Conservation (phyloP, 2,329 filamentous ascomycete genomes). For the Trichocomaceae sp. region DNA sequence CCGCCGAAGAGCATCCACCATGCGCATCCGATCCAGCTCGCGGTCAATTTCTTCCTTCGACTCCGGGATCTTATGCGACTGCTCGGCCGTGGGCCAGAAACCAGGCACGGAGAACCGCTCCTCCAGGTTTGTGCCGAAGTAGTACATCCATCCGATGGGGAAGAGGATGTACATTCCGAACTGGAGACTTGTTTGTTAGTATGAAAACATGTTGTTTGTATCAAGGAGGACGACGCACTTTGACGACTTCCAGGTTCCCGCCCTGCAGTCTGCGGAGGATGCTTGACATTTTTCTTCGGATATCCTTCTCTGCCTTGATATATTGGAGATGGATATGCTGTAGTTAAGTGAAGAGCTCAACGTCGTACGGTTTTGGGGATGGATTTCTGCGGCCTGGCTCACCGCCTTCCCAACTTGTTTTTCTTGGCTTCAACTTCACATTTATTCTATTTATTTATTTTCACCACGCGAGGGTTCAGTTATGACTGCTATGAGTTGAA, state of each 20-base stretch:
- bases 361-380: neutral
- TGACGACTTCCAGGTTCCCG: conserved; percentile 90
- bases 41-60: conserved; percentile 59
- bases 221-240: conserved; percentile 51
- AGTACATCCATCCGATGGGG: conserved; percentile 98
- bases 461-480: too few relatives aligned
- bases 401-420: neutral
- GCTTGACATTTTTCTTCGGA: conserved; percentile 29
- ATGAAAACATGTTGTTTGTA: too few relatives aligned
- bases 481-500: too few relatives aligned
- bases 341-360: too few relatives aligned
- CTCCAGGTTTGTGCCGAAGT: conserved; percentile 98
- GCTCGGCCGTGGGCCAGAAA: conserved; percentile 76
- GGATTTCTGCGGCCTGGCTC: neutral
- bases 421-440: too few relatives aligned
- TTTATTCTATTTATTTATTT: too few relatives aligned
- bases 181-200: too few relatives aligned
- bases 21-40: conserved; percentile 65
- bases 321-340: too few relatives aligned
- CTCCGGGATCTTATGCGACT: conserved; percentile 48
- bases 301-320: neutral
- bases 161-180: conserved; percentile 99
- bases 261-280: conserved; percentile 59
- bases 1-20: conserved; percentile 45
- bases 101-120: conserved; percentile 78